Base-by-base conservation (phyloP, 208 protist species). In the Acanthamoeba triangularis region DNA sequence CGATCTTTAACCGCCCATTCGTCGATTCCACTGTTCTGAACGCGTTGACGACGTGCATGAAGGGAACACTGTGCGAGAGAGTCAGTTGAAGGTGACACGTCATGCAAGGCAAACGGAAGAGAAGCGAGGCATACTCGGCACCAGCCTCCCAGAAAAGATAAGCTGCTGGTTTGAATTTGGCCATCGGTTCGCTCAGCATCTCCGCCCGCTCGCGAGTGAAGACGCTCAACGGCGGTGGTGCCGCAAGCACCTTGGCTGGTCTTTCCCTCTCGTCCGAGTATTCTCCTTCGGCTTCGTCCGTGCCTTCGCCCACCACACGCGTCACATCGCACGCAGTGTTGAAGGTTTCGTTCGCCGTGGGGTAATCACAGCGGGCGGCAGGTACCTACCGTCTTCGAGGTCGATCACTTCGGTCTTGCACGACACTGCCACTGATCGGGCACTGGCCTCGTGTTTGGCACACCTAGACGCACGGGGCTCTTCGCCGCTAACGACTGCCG, bases 61-160 rank as follows among this genome's bases (percentile, higher is more conserved):
- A 92, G 16, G 85, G 85, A 3, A 92, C 85, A 92, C 85, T 59
- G 54, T 59, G 54, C 20, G 54, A 10, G 18, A 25, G 33, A 14
- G 8, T 74, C 25, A 33, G 67, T 59, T 5, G 54, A 25, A 44
- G n/a, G 5, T 80, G 41, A 41, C 6, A 84, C 37, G 6, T 84
- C 28, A 54, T 28, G 78, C 16, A 2, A 87, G 78, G 20, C 67
- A 18, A 78, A 18, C 0, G 1, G 13, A 25, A 49, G 30, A 3
- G 35, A 30, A 16, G 20, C 2, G 35, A 67, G 25, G 4, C 11
- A 7, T 78, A 78, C 69, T 78, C 69, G 20, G 69, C 69, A 44
- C 35, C 35, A 44, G 69, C 11, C 44, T 87, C 30, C 78, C 78
- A 87, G 78, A 87, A 87, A 25, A 87, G 78, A 33, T 87, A 87